Evolutionary conservation across 371 early-diverging fungal genomes (phyloP), one percentile per base, ranked within the genome.

Genomic region (Basidiobolus meristosporus): DNA sequence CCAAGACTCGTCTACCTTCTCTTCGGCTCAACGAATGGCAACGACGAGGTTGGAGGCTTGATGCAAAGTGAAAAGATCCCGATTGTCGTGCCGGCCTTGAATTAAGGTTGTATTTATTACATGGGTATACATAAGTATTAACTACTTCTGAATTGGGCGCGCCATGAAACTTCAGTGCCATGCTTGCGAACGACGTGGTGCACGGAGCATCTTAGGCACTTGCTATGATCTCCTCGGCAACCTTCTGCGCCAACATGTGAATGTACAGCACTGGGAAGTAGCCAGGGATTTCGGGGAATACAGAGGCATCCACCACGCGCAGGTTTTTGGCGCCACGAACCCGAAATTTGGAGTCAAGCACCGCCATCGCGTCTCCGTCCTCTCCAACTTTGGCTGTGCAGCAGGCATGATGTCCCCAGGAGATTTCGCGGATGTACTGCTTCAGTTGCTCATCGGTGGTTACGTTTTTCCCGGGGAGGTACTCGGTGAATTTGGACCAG

Each of bases 251-350:
- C 36, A 53, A 45, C 51, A 36, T 51, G 49, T 12, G 53, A 38
- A 31, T 50, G 50, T 7, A 46, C 39, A 17, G 48, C 7, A 28
- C 6, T 28, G 43, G 43, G 23, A 34, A 42, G 36, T 21, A 34
- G 5, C 43, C 53, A 2, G 48, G 43, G 0, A 50, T 15, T 33
- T 53, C 53, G 14, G 68, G 68, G 36, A 65, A 60, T 33, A 59
- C 47, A 10, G 63, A 59, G 0, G 62, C 59, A 42, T 68, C 69
- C 9, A 65, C 51, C 1, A 68, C 59, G 4, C 69, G 45, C 16
- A 68, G 43, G 2, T 52, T 46, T 1, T 53, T 50, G 1, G 54
- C 31, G 7, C 59, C 59, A 20, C 61, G 43, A 1, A 68, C 65
- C 12, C 49, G 47, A 31, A 68, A 39, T 22, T 54, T 51, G 16